Conservation (phyloP, 2,329 filamentous ascomycete genomes). For the Fusarium tanahbumbuense region DNA sequence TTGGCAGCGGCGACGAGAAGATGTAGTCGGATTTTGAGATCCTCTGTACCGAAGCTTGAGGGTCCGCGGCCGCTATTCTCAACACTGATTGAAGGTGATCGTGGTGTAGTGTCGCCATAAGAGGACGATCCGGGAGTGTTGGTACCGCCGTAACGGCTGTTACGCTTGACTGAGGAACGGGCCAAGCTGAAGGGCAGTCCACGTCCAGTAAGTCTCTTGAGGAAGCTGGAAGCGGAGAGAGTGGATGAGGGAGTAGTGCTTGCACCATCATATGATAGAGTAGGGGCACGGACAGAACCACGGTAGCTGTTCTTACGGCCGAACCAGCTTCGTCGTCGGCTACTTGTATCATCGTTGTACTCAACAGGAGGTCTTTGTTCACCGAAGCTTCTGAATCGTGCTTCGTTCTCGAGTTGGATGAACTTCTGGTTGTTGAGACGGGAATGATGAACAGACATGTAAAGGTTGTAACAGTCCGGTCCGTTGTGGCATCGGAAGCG, state of each 20-base stretch:
- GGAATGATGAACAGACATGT: constrained; percentile 86
- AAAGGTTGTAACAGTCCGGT: constrained; percentile 83
- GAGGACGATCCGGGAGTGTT: constrained; percentile 71
- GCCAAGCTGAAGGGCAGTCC: constrained; percentile 84
- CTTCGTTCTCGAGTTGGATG: constrained; percentile 74
- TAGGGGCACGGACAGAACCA: constrained; percentile 70
- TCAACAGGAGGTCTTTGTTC: constrained; percentile 63
- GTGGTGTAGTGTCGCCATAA: constrained; percentile 60
- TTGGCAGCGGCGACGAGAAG: constrained; percentile 79
- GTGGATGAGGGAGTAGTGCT: constrained; percentile 70
- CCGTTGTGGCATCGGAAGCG: constrained; percentile 86
- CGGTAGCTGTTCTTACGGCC: constrained; percentile 74
- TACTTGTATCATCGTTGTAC: constrained; percentile 61
- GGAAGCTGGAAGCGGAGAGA: constrained; percentile 81
- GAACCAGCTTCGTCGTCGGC: constrained; percentile 67
- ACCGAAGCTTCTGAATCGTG: constrained; percentile 77
- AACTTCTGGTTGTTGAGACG: constrained; percentile 94
- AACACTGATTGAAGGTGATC: constrained; percentile 69
- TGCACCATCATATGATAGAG: constrained; percentile 78
- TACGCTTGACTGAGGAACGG: constrained; percentile 76
- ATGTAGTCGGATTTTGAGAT: constrained; percentile 89
- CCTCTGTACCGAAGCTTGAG: constrained; percentile 71
- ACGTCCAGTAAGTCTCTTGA: constrained; percentile 79
- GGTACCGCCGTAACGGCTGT: constrained; percentile 65
- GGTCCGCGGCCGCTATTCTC: constrained; percentile 64